Evolutionary conservation across 176 grass and related monocot species (phyloP).

Genomic region (Rhynchospora breviuscula): DNA sequence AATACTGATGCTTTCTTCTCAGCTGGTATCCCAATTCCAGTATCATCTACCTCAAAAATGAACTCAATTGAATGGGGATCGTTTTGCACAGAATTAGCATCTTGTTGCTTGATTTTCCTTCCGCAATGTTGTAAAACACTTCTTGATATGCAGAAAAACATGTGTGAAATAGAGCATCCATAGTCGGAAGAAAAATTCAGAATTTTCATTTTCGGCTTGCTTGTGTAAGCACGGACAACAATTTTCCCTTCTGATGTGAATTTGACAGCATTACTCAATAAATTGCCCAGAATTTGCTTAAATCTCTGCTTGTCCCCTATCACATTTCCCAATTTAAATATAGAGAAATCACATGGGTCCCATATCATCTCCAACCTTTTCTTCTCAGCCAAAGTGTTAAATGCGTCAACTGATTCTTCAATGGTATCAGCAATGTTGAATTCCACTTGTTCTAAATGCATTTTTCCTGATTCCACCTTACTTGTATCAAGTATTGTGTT

Average conservation of each 20-base stretch:
- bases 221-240: slow-evolving; percentile 55
- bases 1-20: slow-evolving; percentile 70
- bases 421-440: slow-evolving; percentile 59
- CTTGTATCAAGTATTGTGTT: slow-evolving; percentile 67
- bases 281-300: slow-evolving; percentile 74
- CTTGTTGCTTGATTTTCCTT: neutral
- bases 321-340: slow-evolving; percentile 27
- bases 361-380: slow-evolving; percentile 64
- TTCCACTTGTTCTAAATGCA: slow-evolving; percentile 52
- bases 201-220: slow-evolving; percentile 25
- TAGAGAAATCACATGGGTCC: slow-evolving; percentile 76
- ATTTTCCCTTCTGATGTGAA: slow-evolving; percentile 55
- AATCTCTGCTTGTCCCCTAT: slow-evolving; percentile 48
- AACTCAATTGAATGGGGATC: slow-evolving; percentile 44
- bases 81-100: slow-evolving; percentile 1
- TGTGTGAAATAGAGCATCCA: neutral
- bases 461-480: slow-evolving; percentile 82
- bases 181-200: slow-evolving; percentile 27
- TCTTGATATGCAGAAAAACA: neutral
- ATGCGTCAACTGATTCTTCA: slow-evolving; percentile 66
- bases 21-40: slow-evolving; percentile 55
- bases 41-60: slow-evolving; percentile 69
- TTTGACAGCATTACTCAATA: slow-evolving; percentile 75
- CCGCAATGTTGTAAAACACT: slow-evolving; percentile 12
- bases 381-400: slow-evolving; percentile 35